Base-by-base conservation (phyloP, 176 grass and related monocot genomes). In the Hyparrhenia diplandra region DNA sequence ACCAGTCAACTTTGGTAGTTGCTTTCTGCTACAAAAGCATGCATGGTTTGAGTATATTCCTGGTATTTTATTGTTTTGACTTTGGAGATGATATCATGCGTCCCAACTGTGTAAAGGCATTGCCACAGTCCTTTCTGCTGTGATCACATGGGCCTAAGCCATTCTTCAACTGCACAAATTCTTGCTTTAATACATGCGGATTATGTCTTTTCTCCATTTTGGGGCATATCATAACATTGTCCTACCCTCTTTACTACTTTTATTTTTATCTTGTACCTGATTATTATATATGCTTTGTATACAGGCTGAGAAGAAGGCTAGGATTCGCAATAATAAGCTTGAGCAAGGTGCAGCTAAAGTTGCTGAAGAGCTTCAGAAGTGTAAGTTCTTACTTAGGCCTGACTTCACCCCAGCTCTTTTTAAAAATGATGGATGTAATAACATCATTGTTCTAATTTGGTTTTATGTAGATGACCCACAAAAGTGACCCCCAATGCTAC, bases 311-410 rank as follows among this genome's bases (percentile, higher is more conserved):
- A 97, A 90, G 66, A 97, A 84, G 74, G 91, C 82, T 82, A 93
- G 94, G 75, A 87, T 97, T 46, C 69, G 74, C 31, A 74, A 91
- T 54, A 61, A 79, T 85, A 86, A 86, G 34, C 88, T 93, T 21
- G 94, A 97, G 64, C 79, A 93, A 85, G 94, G 94, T 89, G 94
- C 84, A 64, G 89, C 76, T 67, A 93, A 91, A 71, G 88, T 87
- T 75, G 86, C 84, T 8, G 88, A 97, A 85, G 90, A 89, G 36
- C 84, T 93, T 85, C 68, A 91, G 59, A 91, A 93, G 72, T 97
- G 94, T 97, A 82, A 30, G 88, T 73, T 72, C 10, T 69, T 64
- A 73, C 10, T 72, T 58, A 77, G 65, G 49, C 45, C 58, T 7
- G 10, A 4, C n/a, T 5, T 10, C 10, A 13, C 37, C 36, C 47